A percentile compares a stretch with the other conserved stretches of the same genome.
phyloP scores from a whole-genome alignment of 2,329 filamentous ascomycete genomes.

The Aspergillus costaricaensis region DNA sequence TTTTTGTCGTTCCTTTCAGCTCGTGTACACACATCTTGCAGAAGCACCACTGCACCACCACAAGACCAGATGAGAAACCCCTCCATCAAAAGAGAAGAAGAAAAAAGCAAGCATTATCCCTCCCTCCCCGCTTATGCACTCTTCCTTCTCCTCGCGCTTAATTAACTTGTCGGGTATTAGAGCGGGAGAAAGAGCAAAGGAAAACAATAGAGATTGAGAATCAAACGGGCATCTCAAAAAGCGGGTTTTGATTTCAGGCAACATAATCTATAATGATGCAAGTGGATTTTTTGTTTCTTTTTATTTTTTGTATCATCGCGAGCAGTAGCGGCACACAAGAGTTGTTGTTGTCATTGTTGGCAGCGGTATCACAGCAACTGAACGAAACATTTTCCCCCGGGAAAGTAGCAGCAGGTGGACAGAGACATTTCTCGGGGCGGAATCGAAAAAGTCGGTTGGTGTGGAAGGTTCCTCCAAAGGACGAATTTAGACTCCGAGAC shows the following conservation, averaged over 20 bases:
- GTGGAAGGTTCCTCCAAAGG: constrained; percentile 1
- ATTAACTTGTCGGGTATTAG: too few species aligned
- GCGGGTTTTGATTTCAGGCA: constrained; percentile 14
- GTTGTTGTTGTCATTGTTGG: constrained; percentile 5
- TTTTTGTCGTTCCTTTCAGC: constrained; percentile 22
- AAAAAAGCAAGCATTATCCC: too few species aligned
- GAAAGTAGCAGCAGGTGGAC: constrained; percentile 20
- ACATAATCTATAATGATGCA: constrained; percentile 18
- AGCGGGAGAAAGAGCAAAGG: neutral
- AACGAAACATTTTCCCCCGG: constrained; percentile 27
- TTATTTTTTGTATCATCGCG: constrained; percentile 15
- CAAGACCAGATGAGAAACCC: neutral
- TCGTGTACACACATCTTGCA: constrained; percentile 27
- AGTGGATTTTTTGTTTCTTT: neutral
- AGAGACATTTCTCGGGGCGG: constrained; percentile 29
- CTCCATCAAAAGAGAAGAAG: constrained; percentile 14
- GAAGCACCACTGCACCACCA: constrained; percentile 9
- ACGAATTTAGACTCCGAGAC: constrained; percentile 86
- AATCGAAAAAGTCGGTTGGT: constrained; percentile 43
- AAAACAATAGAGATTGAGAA: neutral
- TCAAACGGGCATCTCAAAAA: neutral
- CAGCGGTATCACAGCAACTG: constrained; percentile 29
- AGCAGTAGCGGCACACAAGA: constrained; percentile 11
- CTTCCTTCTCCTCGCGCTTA: neutral
- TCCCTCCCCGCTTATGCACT: constrained; percentile 6